These are phyloP conservation scores for Colletotrichum phormii DNA, from an alignment of 2,329 filamentous ascomycete genomes.

Conservation along the genomic window DNA sequence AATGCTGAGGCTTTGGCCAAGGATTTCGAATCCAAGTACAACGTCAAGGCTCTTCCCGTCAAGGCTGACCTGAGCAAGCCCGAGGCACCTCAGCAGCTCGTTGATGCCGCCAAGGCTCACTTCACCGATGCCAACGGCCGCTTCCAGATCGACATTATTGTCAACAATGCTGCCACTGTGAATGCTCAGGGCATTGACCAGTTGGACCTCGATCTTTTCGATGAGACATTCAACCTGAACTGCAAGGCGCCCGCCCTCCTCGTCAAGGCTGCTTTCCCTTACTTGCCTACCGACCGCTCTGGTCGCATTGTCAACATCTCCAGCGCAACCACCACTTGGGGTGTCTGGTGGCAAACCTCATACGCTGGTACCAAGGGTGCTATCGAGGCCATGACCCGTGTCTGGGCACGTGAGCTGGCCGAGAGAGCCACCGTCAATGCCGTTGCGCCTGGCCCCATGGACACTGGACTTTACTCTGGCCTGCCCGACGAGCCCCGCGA, in stretches of 20 bases:
- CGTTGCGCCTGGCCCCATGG: constrained; percentile 64
- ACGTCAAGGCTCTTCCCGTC: constrained; percentile 66
- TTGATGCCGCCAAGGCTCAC: constrained; percentile 68
- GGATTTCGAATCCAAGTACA: constrained; percentile 61
- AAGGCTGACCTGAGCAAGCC: constrained; percentile 78
- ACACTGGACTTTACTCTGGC: constrained; percentile 56
- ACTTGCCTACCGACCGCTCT: constrained; percentile 76
- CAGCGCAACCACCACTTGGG: constrained; percentile 49
- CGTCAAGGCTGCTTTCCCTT: constrained; percentile 76
- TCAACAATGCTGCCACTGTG: constrained; percentile 86
- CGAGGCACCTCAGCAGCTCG: constrained; percentile 68
- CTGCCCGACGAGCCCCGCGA: constrained; percentile 63
- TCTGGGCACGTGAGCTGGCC: constrained; percentile 67
- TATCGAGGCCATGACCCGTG: constrained; percentile 68
- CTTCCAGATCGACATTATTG: constrained; percentile 82
- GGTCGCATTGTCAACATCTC: constrained; percentile 67
- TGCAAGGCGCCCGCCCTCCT: constrained; percentile 84
- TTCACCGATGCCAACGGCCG: constrained; percentile 60
- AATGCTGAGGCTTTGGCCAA: constrained; percentile 56
- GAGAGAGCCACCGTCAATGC: constrained; percentile 66
- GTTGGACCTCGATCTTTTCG: constrained; percentile 67
- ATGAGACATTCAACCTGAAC: constrained; percentile 80
- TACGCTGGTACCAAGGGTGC: constrained; percentile 70
- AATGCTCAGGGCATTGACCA: constrained; percentile 70
- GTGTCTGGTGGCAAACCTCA: constrained; percentile 39